Conservation (phyloP, 2,329 filamentous ascomycete genomes). For the Aspergillus tanneri region DNA sequence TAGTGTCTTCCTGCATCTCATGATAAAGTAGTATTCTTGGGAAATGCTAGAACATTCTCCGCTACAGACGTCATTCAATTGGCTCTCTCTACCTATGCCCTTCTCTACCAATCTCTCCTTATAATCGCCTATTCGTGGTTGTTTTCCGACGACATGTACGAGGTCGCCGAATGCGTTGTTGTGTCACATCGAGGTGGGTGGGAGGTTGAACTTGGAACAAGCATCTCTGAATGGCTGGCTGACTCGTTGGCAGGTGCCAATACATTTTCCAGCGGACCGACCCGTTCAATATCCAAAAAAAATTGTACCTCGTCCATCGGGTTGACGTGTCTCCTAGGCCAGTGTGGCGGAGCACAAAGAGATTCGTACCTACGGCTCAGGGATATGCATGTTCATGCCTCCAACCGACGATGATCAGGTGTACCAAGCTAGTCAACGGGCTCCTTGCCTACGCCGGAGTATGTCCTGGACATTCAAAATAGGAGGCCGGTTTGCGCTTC, state of each 20-base stretch:
- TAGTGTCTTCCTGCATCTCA: too few species aligned
- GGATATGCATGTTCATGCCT: slow-evolving; percentile 4
- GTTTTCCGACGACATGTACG: slow-evolving; percentile 20
- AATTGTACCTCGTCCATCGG: not conserved
- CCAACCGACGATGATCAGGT: slow-evolving; percentile 12
- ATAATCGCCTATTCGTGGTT: slow-evolving; percentile 22
- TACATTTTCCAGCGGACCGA: not conserved
- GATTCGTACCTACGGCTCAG: too few species aligned
- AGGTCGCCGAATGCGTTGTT: slow-evolving; percentile 27
- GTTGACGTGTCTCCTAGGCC: too few species aligned
- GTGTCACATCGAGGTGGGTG: slow-evolving; percentile 17
- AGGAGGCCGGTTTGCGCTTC: too few species aligned
- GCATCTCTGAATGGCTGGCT: not conserved
- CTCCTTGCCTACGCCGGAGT: slow-evolving; percentile 13
- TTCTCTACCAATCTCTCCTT: slow-evolving; percentile 10
- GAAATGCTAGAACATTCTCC: not conserved
- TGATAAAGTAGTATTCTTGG: not conserved
- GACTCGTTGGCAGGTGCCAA: not conserved
- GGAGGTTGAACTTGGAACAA: slow-evolving; percentile 1
- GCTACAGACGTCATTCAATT: slow-evolving; percentile 3
- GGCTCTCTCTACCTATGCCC: slow-evolving; percentile 1
- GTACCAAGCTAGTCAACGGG: slow-evolving; percentile 11
- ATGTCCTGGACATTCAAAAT: not conserved
- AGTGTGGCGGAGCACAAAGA: too few species aligned
- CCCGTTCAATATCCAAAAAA: slow-evolving; percentile 1